phyloP scores from a whole-genome alignment of 495 filamentous ascomycete genomes.

The Penicillium pancosmium region DNA sequence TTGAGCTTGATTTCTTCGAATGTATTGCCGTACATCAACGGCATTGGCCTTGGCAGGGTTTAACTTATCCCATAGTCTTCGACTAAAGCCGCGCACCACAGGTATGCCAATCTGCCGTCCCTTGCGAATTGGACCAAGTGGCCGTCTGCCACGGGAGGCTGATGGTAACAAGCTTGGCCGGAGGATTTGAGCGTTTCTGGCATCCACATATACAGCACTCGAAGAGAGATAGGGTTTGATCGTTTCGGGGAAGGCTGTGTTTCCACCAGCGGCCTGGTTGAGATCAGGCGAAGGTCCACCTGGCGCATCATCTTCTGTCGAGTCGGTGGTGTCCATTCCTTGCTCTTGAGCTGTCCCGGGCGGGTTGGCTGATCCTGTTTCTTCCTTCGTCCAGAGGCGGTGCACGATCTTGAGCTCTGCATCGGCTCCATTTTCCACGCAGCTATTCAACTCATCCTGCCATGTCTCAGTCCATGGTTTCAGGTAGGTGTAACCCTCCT shows the following conservation, averaged over 20 bases:
- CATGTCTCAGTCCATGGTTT: conserved; percentile 92
- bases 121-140: conserved; percentile 82
- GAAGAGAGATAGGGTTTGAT: conserved; percentile 62
- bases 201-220: conserved; percentile 82
- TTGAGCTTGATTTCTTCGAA: conserved; percentile 41
- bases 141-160: conserved; percentile 72
- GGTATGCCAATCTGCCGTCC: conserved; percentile 80
- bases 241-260: conserved; percentile 29
- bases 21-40: conserved; percentile 51
- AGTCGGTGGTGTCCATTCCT: conserved; percentile 1
- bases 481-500: conserved; percentile 83
- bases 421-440: conserved; percentile 83
- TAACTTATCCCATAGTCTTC: conserved; percentile 71
- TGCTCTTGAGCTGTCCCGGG: conserved; percentile 27
- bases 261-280: conserved; percentile 49
- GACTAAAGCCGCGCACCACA: conserved; percentile 85
- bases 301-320: conserved; percentile 8
- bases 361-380: conserved; percentile 37
- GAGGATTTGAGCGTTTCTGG: conserved; percentile 73
- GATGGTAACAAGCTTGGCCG: conserved; percentile 80
- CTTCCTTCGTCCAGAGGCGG: conserved; percentile 70
- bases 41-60: conserved; percentile 62
- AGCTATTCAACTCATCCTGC: conserved; percentile 88
- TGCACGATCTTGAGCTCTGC: conserved; percentile 91
- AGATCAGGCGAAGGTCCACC: conserved; percentile 27